phyloP scores from a whole-genome alignment of 176 grass and related monocot species.

The Aegilops bicornis region DNA sequence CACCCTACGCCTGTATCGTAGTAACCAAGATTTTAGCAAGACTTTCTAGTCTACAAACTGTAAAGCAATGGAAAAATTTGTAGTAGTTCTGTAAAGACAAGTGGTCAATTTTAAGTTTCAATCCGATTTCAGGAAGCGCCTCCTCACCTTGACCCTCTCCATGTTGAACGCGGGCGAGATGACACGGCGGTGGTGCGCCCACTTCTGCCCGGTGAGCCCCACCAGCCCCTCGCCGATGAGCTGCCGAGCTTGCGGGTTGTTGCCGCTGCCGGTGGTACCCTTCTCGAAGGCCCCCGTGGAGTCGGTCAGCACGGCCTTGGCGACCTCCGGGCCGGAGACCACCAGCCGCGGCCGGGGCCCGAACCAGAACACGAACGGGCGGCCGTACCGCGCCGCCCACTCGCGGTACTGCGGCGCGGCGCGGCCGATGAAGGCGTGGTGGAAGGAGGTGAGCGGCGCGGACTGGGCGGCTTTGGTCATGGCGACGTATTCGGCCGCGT shows the following conservation, averaged over 20 bases:
- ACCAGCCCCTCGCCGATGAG: slow-evolving; percentile 59
- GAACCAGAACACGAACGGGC: slow-evolving; percentile 71
- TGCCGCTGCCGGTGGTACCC: background rate
- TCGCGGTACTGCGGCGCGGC: slow-evolving; percentile 50
- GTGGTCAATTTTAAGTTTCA: too few relatives aligned
- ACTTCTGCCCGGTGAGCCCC: slow-evolving; percentile 51
- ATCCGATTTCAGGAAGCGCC: background rate
- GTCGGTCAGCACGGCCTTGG: slow-evolving; percentile 53
- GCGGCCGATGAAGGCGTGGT: slow-evolving; percentile 53
- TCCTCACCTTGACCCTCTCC: slow-evolving; percentile 68
- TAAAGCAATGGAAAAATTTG: too few relatives aligned
- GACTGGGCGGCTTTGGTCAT: slow-evolving; percentile 39
- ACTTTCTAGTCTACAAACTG: background rate
- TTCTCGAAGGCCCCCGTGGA: slow-evolving; percentile 51
- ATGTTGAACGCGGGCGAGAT: slow-evolving; percentile 82
- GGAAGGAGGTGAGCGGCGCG: slow-evolving; percentile 45
- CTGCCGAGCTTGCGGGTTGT: slow-evolving; percentile 54
- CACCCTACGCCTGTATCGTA: background rate
- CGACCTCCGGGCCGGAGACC: slow-evolving; percentile 51
- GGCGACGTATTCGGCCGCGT: slow-evolving; percentile 32
- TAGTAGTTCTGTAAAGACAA: too few relatives aligned
- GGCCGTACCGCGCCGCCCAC: slow-evolving; percentile 53
- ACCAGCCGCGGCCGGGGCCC: slow-evolving; percentile 53
- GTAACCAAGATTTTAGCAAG: background rate
- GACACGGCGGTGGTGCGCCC: slow-evolving; percentile 62